A percentile compares a stretch with the other conserved stretches of the same genome.
Conservation (phyloP, 2,329 filamentous ascomycete species). For the Stemphylium lycopersici region DNA sequence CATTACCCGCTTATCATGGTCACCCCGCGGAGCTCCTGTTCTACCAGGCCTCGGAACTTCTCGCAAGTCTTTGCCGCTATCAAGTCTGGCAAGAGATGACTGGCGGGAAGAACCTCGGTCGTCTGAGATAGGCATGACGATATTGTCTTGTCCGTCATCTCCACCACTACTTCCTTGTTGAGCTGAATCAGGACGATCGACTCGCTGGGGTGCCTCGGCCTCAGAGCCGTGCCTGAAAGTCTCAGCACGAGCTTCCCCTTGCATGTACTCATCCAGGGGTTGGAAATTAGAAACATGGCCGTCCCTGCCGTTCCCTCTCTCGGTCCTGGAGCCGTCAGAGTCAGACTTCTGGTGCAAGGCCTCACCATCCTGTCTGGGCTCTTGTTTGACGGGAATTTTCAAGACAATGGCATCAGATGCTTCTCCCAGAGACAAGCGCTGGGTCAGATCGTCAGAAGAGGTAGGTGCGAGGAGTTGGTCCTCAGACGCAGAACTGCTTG, state of each 20-base stretch:
- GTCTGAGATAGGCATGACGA: background rate
- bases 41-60: too few species aligned
- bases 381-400: background rate
- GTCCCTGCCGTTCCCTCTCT: background rate
- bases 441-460: background rate
- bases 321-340: background rate
- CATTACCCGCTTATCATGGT: too few species aligned
- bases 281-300: background rate
- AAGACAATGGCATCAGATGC: background rate
- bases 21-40: too few species aligned
- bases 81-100: too few species aligned
- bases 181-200: background rate
- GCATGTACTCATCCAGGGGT: background rate
- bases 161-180: background rate
- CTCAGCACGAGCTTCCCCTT: background rate
- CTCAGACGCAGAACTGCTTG: background rate
- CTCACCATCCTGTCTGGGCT: background rate
- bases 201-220: background rate
- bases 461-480: background rate
- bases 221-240: background rate
- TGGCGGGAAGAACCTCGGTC: too few species aligned
- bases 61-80: too few species aligned
- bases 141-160: background rate
- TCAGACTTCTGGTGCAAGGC: too few species aligned
- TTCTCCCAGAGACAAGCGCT: too few species aligned